phyloP scores from a whole-genome alignment of 2,329 filamentous ascomycete genomes.

The Trichoderma citrinoviride region DNA sequence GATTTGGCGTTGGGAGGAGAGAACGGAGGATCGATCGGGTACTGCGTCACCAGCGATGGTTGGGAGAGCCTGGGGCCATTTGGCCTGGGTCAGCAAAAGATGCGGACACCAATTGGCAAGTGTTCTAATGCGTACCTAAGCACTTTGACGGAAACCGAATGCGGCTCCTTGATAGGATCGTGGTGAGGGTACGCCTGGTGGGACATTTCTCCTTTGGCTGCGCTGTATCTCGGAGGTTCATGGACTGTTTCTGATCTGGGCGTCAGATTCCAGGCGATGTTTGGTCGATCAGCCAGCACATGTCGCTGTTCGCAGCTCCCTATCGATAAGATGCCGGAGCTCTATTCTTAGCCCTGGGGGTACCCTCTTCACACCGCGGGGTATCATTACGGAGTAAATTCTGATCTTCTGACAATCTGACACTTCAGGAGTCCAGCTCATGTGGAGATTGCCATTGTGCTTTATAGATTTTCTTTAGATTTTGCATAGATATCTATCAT shows the following conservation, averaged over 20 bases:
- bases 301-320: background rate
- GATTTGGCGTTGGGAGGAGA: constrained; percentile 41
- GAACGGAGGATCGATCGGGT: constrained; percentile 54
- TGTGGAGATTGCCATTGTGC: background rate
- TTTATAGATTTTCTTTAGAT: fast-evolving
- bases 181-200: constrained; percentile 58
- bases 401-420: background rate
- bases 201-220: constrained; percentile 45
- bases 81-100: background rate
- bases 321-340: constrained; percentile 21
- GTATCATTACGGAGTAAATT: background rate
- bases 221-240: background rate
- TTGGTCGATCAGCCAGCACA: background rate
- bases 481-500: fast-evolving
- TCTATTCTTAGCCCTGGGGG: constrained; percentile 4
- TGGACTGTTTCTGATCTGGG: background rate
- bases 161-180: constrained; percentile 67
- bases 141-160: constrained; percentile 76
- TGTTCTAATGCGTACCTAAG: constrained; percentile 51
- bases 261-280: background rate
- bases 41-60: constrained; percentile 71
- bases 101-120: background rate
- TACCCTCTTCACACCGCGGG: background rate
- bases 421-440: background rate
- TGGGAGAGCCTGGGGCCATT: constrained; percentile 66